Conservation (phyloP, 176 grass and related monocot genomes). For the Paspalum vaginatum region DNA sequence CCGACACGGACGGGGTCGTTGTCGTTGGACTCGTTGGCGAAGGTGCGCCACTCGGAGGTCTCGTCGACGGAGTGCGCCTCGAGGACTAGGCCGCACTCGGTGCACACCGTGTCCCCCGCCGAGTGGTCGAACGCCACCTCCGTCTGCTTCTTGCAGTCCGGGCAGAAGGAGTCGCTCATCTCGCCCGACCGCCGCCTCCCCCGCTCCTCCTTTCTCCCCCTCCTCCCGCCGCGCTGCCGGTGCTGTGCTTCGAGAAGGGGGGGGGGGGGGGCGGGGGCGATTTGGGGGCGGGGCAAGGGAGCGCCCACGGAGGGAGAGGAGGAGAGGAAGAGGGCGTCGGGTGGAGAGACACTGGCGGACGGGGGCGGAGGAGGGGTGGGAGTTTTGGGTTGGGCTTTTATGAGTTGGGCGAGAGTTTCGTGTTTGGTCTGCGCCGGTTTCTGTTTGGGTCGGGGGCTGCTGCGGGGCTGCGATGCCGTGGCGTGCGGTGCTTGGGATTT, state of each 20-base stretch:
- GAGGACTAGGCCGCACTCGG: conserved; percentile 88
- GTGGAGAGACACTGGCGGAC: background rate
- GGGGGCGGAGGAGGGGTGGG: background rate
- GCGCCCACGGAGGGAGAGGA: background rate
- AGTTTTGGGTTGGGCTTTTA: conserved; percentile 27
- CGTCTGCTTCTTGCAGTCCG: conserved; percentile 88
- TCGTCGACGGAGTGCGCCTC: conserved; percentile 91
- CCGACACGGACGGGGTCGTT: conserved; percentile 90
- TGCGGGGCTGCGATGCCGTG: background rate
- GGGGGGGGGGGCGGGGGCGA: conserved; percentile 4
- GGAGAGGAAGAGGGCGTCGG: background rate
- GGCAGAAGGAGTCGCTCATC: conserved; percentile 85
- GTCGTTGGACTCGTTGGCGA: conserved; percentile 89
- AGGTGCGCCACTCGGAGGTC: conserved; percentile 88
- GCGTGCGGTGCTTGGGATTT: background rate
- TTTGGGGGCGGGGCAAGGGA: background rate
- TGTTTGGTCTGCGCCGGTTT: conserved; percentile 29
- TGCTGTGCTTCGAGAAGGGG: background rate
- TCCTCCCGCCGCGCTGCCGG: background rate
- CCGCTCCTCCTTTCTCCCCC: background rate
- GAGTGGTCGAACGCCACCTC: conserved; percentile 92
- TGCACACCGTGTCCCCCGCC: conserved; percentile 89
- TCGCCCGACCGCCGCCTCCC: background rate
- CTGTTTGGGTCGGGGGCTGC: background rate
- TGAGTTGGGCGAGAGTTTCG: conserved; percentile 30